These are phyloP conservation scores for Microdochium bolleyi DNA, from an alignment of 2,329 filamentous ascomycete genomes.

Conservation along the genomic window DNA sequence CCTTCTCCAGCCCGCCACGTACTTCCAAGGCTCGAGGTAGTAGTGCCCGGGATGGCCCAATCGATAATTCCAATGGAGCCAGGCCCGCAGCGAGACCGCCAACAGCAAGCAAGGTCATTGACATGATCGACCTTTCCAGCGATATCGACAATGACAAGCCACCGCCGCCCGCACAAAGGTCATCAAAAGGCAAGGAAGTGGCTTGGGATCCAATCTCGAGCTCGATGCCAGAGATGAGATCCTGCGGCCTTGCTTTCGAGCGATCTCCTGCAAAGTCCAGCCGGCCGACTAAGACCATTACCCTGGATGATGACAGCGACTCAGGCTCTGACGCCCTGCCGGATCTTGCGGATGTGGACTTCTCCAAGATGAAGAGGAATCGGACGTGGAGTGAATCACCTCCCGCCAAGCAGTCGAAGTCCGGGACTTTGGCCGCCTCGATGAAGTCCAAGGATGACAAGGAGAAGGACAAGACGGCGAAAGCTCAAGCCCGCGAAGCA, in stretches of 20 bases:
- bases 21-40: neutral
- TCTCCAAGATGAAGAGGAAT: constrained; percentile 16
- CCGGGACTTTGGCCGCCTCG: constrained; percentile 10
- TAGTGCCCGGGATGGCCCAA: neutral
- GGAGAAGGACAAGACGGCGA: constrained; percentile 32
- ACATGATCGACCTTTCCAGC: constrained; percentile 18
- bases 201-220: constrained; percentile 46
- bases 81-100: neutral
- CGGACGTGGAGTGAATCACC: constrained; percentile 8
- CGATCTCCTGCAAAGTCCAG: constrained; percentile 7
- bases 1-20: constrained; percentile 14
- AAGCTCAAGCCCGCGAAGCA: constrained; percentile 38
- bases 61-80: neutral
- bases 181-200: constrained; percentile 12
- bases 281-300: constrained; percentile 18
- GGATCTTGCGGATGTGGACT: constrained; percentile 32
- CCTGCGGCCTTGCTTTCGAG: constrained; percentile 3
- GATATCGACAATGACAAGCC: constrained; percentile 10
- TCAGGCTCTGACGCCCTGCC: constrained; percentile 37
- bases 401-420: constrained; percentile 10
- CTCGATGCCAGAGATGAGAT: constrained; percentile 35
- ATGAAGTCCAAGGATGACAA: constrained; percentile 26
- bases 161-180: constrained; percentile 5
- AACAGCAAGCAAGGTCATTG: constrained; percentile 3
- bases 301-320: constrained; percentile 22